Evolutionary conservation across 163 green algal genomes (phyloP), one percentile per base, ranked within the genome.

Genomic region (Coccomyxa subellipsoidea): DNA sequence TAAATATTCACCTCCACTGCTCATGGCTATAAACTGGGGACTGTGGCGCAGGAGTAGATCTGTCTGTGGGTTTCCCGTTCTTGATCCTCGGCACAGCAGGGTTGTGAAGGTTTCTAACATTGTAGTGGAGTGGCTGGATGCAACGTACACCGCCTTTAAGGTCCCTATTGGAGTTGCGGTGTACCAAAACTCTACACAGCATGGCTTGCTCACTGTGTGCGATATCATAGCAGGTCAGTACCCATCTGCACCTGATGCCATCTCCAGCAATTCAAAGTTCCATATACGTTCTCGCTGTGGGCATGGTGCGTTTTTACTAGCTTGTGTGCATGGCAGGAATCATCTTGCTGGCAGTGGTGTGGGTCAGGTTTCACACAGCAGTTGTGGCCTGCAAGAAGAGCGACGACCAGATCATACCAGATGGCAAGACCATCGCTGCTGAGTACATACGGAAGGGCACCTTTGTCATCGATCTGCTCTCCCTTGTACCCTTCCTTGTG

Each of bases 291-390:
- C n/a, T n/a, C n/a, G n/a, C n/a, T n/a, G n/a, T n/a, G n/a, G n/a
- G n/a, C n/a, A n/a, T n/a, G n/a, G n/a, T n/a, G n/a, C n/a, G n/a
- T n/a, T n/a, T n/a, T n/a, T n/a, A n/a, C n/a, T n/a, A n/a, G n/a
- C n/a, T n/a, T n/a, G n/a, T n/a, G n/a, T n/a, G n/a, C n/a, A n/a
- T 38, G 31, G 78, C 83, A 76, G 85, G 83, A 9, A 18, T 54
- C 23, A 40, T 94, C 4, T 94, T 91, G 72, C 70, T 83, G 0
- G 0, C 81, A 4, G 92, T 93, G 79, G 75, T 92, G 40, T 32
- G 92, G 21, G 32, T 93, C 2, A 77, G 77, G 31, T 90, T 94
- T 71, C 87, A 93, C 79, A 87, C 87, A 10, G 90, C 87, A 27
- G 84, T 89, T 38, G 79, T 91, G 2, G 83, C 87, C 27, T 84